Evolutionary conservation across 2,329 filamentous ascomycete species (phyloP), one percentile per base, ranked within the genome.

Genomic region (Neopestalotiopsis sp.): DNA sequence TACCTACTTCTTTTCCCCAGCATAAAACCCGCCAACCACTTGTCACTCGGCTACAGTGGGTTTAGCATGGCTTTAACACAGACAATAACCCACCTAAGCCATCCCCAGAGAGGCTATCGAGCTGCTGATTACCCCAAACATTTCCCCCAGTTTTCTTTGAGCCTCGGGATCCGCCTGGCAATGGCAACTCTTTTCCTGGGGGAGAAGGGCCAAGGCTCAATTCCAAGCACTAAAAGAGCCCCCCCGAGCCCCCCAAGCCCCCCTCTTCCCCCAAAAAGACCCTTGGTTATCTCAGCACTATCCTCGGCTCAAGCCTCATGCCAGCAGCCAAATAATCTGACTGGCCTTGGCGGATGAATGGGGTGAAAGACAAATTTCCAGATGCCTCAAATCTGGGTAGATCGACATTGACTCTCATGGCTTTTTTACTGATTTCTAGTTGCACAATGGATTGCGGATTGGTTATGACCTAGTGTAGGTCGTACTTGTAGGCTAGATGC

Each of bases 131-230:
- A 61, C 65, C 40, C 65, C 58, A 61, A 61, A 30, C 45, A 38
- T 34, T 34, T 30, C 3, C 64, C 49, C 64, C 38, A 56, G 28
- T 34, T 28, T 45, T 38, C 24, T 40, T 59, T 30, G 24, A 67
- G 65, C 65, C 65, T 67, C 65, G 65, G 65, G 65, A 67, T 53
- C 65, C 40, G 57, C 65, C 57, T 32, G 24, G 12, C 13, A 65
- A 20, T 28, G 63, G 63, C 20, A 20, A 38, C 58, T 58, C 49
- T 66, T 66, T 65, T 58, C 40, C 49, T 58, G 64, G 64, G 64
- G 64, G 45, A 53, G 45, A 10, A 53, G 14, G 24, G 45, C 45
- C 45, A 53, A 53, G 45, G 14, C n/a, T 53, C n/a, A 9, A 5
- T 9, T 53, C 42, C 45, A 24, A 38, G 34, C 34, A 38, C 34